Percentiles rank a stretch among this genome's conserved stretches.
Conservation (phyloP, 2,329 filamentous ascomycete species). For the Pestalotiopsis sp. region DNA sequence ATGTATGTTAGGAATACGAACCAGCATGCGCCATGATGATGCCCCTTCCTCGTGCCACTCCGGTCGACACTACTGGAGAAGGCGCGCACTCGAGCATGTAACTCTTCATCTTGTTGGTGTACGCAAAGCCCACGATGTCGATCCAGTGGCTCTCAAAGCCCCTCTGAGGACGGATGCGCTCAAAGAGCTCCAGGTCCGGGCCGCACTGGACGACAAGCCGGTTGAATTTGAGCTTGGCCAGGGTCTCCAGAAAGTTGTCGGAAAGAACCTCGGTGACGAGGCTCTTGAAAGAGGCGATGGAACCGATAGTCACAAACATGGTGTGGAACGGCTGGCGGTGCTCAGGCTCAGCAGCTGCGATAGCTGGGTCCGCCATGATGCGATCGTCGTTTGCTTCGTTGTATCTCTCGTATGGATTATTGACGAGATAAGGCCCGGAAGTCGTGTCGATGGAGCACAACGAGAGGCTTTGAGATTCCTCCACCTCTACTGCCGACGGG, state of each 20-base stretch:
- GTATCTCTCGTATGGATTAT: background rate
- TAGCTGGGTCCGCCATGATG: constrained; percentile 12
- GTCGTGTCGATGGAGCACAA: constrained; percentile 11
- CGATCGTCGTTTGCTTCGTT: constrained; percentile 6
- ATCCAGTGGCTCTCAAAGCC: constrained; percentile 37
- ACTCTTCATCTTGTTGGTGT: constrained; percentile 61
- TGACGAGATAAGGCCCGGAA: background rate
- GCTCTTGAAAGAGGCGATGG: constrained; percentile 79
- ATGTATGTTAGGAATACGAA: constrained; percentile 39
- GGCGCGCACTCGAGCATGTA: constrained; percentile 61
- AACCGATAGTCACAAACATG: constrained; percentile 90
- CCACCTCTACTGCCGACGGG: too few relatives aligned
- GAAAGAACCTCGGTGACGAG: constrained; percentile 70
- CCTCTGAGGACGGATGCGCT: constrained; percentile 23
- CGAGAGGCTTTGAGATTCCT: background rate
- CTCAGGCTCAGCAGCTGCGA: constrained; percentile 4
- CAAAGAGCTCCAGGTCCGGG: constrained; percentile 61
- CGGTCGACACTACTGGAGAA: constrained; percentile 35
- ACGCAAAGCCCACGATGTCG: constrained; percentile 64
- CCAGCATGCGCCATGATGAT: constrained; percentile 89
- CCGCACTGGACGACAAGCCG: constrained; percentile 82
- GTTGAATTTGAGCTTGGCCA: constrained; percentile 65
- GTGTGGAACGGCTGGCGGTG: constrained; percentile 27
- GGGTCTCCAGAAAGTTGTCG: constrained; percentile 60
- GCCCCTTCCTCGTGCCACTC: constrained; percentile 53